phyloP scores from a whole-genome alignment of 331 rosid genomes.

The Rhamnella rubrinervis region DNA sequence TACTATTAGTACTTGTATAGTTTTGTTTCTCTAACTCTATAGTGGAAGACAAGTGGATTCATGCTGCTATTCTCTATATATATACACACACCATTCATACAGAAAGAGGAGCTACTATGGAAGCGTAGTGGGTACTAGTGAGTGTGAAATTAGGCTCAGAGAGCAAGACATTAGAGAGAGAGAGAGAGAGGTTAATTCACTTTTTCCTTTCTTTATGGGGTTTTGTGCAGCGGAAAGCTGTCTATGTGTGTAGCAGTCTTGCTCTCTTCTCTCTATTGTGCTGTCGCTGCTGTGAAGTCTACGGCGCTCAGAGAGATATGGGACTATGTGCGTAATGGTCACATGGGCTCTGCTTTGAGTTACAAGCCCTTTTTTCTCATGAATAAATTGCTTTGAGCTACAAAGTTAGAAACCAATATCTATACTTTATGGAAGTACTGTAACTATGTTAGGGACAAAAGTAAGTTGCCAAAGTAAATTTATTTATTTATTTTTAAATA shows the following conservation, averaged over 20 bases:
- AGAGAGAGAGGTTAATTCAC: background rate
- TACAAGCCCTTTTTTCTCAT: slow-evolving; percentile 2
- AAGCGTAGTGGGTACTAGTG: background rate
- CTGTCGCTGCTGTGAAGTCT: slow-evolving; percentile 31
- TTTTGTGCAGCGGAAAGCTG: slow-evolving; percentile 9
- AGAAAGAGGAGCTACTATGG: background rate
- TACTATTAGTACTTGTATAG: no score
- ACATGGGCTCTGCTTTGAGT: background rate
- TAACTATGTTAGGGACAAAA: no score
- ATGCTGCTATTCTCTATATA: no score
- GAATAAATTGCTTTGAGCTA: no score
- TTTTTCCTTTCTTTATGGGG: slow-evolving; percentile 12
- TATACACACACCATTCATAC: no score
- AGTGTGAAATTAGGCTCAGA: slow-evolving; percentile 13
- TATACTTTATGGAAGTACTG: no score
- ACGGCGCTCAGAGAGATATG: slow-evolving; percentile 30
- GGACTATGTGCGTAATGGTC: background rate
- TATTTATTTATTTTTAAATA: background rate
- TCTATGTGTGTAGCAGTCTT: background rate
- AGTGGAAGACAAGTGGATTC: no score
- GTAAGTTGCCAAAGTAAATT: no score
- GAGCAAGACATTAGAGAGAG: slow-evolving; percentile 9
- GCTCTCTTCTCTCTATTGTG: slow-evolving; percentile 1
- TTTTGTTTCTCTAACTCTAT: no score
- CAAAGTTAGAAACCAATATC: no score